Base-by-base conservation (phyloP, 352 stramenopile genomes). In the Pythium periplocum region DNA sequence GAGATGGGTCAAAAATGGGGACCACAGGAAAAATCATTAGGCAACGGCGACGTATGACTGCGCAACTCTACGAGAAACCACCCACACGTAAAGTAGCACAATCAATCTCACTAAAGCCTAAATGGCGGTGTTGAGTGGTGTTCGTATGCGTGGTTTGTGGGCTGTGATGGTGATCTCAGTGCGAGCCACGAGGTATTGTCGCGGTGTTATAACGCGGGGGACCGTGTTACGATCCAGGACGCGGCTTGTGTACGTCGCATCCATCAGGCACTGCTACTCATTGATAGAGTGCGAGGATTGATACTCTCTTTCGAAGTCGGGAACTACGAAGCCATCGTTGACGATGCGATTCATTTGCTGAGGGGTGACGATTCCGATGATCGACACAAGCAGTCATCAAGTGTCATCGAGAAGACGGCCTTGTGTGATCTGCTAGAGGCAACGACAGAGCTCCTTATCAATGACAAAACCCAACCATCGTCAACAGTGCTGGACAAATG, bases 401-500 rank as follows among this genome's bases (percentile, higher is more conserved):
- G 51, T 46, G n/a, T 41, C 30, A 42, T 56, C 8, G 45, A 87
- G 30, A 64, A 83, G 50, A 53, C 54, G 36, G 67, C 71, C 12
- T 64, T 86, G 11, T 57, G 73, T 2, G 78, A 91, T 51, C 59
- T 91, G 37, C 59, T 87, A 10, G 78, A 91, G 33, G 74, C 72
- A 45, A 67, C 75, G 42, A 91, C 80, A 8, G 80, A 91, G 42
- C 49, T 91, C 47, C 51, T 91, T 41, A 55, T 88, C 32, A 78
- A 73, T 39, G 67, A 73, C 51, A 72, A 69, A 3, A 63, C 46
- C 0, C 62, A 51, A 5, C 63, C 62, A 0, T 53, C 85, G 4
- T 53, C 74, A 9, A 6, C 26, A 9, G 42, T 75, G 51, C 56
- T 90, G 11, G 61, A 66, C 51, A 50, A 61, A 5, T 91, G 80